Evolutionary conservation across 2,329 filamentous ascomycete species (phyloP).

Genomic region (Colletotrichum plurivorum): DNA sequence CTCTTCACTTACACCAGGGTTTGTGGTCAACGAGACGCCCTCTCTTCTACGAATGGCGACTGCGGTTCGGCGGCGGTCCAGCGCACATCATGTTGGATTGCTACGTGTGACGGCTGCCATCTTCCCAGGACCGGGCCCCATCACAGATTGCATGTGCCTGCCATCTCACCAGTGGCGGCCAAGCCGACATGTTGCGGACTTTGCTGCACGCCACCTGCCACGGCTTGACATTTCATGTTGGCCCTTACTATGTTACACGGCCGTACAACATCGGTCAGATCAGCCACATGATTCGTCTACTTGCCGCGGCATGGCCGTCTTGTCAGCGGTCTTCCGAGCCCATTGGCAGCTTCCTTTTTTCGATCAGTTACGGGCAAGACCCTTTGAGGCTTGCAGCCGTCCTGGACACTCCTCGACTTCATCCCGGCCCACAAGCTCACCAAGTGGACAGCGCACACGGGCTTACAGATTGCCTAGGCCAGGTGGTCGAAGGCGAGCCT

Average conservation of each 20-base stretch:
- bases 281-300: background rate
- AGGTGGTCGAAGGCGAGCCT: background rate
- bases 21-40: background rate
- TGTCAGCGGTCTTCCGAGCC: background rate
- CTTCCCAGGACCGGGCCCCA: background rate
- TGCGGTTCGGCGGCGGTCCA: background rate
- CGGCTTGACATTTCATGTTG: background rate
- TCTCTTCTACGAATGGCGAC: conserved; percentile 8
- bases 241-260: background rate
- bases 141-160: background rate
- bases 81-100: conserved; percentile 6
- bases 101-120: conserved; percentile 13
- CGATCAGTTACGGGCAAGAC: background rate
- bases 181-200: background rate
- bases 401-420: too few species aligned
- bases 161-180: background rate
- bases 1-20: conserved; percentile 27
- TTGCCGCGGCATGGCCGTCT: background rate
- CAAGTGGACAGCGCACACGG: background rate
- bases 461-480: background rate
- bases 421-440: background rate
- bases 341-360: background rate
- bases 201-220: background rate
- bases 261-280: background rate
- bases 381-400: too few species aligned